phyloP scores from a whole-genome alignment of 2,329 filamentous ascomycete species.

The Eurotiales sp. region DNA sequence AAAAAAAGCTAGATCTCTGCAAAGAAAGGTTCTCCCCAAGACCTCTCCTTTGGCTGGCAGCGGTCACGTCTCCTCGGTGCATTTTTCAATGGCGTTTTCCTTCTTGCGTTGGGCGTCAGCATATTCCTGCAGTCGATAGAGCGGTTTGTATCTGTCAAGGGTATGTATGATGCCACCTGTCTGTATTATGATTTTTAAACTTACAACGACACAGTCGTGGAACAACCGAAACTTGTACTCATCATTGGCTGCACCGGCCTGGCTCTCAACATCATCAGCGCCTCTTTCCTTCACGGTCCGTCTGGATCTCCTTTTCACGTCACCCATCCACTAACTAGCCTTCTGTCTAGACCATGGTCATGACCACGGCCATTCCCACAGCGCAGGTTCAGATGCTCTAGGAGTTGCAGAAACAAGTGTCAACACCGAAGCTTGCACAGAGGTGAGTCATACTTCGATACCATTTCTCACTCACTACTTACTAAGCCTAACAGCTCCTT shows the following conservation, averaged over 20 bases:
- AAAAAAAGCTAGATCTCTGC: slow-evolving; percentile 1
- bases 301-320: neutral
- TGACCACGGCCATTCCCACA: too few relatives aligned
- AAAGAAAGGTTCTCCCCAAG: slow-evolving; percentile 9
- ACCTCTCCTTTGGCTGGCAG: slow-evolving; percentile 72
- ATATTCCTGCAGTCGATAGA: slow-evolving; percentile 72
- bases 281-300: slow-evolving; percentile 61
- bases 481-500: neutral
- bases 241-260: slow-evolving; percentile 68
- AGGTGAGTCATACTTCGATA: neutral
- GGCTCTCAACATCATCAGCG: slow-evolving; percentile 63
- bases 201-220: slow-evolving; percentile 49
- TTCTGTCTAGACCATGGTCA: too few relatives aligned
- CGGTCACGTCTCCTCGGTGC: slow-evolving; percentile 68
- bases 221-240: slow-evolving; percentile 63
- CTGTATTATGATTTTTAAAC: neutral
- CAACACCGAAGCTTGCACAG: neutral
- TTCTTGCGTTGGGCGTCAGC: slow-evolving; percentile 68
- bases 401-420: too few relatives aligned
- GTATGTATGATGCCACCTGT: neutral
- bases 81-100: slow-evolving; percentile 76
- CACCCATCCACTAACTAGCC: neutral
- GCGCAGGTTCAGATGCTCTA: too few relatives aligned
- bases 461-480: neutral
- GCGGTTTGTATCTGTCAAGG: slow-evolving; percentile 33